phyloP scores from a whole-genome alignment of 2,329 filamentous ascomycete genomes.

The Pezicula carpinea region DNA sequence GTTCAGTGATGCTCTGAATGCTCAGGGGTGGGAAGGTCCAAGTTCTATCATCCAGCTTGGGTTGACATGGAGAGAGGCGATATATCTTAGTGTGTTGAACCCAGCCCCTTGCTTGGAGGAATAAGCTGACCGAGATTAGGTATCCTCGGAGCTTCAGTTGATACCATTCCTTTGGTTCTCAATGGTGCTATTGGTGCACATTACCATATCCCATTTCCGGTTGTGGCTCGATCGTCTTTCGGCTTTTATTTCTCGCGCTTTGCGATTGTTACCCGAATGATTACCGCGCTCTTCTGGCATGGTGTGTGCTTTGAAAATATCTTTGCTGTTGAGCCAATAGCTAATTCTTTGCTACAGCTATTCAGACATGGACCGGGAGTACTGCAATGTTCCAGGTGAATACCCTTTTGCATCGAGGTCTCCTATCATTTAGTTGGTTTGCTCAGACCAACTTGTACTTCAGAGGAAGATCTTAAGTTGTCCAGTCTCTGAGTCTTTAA shows the following conservation, averaged over 20 bases:
- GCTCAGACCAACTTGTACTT: background rate
- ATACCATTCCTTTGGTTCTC: constrained; percentile 41
- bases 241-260: constrained; percentile 36
- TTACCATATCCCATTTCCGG: constrained; percentile 38
- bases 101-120: background rate
- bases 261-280: constrained; percentile 30
- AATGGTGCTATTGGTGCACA: constrained; percentile 39
- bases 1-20: constrained; percentile 37
- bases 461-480: too few relatives aligned
- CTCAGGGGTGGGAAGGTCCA: constrained; percentile 37
- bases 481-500: too few relatives aligned
- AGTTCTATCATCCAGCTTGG: constrained; percentile 38
- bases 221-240: constrained; percentile 35
- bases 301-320: background rate
- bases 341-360: background rate
- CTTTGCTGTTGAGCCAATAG: background rate
- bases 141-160: constrained; percentile 28
- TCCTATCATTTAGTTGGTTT: background rate
- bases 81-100: background rate
- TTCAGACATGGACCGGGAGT: constrained; percentile 5
- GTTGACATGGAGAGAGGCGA: constrained; percentile 30
- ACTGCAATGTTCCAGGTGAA: constrained; percentile 30
- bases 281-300: constrained; percentile 10
- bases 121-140: background rate
- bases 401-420: background rate